Percentiles rank a stretch among this genome's conserved stretches.
Conservation (phyloP, 1,139 yeast genomes). For the Meyerozyma smithsonii region DNA sequence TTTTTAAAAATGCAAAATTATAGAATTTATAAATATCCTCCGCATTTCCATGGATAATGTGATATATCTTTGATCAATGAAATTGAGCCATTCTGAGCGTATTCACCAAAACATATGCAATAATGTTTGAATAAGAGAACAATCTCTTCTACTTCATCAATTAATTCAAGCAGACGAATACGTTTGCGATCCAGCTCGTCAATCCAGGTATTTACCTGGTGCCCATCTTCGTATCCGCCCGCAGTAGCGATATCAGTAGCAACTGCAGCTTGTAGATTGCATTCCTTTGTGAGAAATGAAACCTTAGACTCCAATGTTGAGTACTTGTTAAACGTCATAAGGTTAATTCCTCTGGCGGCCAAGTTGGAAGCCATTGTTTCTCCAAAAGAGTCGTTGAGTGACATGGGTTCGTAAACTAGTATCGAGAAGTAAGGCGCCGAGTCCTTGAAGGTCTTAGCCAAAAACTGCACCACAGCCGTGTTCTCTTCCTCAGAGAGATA, state of each 20-base stretch:
- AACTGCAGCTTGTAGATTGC: slow-evolving; percentile 20
- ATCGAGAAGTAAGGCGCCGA: slow-evolving; percentile 26
- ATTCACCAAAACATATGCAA: slow-evolving; percentile 40
- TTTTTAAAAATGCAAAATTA: not conserved
- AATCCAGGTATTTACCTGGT: slow-evolving; percentile 38
- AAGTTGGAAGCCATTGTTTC: slow-evolving; percentile 75
- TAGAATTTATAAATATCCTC: not conserved
- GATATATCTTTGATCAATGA: not conserved
- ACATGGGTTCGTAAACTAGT: slow-evolving; percentile 82
- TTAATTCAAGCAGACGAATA: slow-evolving; percentile 61
- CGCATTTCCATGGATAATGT: not conserved
- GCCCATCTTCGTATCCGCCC: slow-evolving; percentile 32
- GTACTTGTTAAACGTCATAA: slow-evolving; percentile 47
- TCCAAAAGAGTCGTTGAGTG: slow-evolving; percentile 72
- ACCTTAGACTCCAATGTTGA: slow-evolving; percentile 40
- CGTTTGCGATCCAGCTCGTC: slow-evolving; percentile 42
- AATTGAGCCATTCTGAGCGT: not conserved
- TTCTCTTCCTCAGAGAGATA: slow-evolving; percentile 63
- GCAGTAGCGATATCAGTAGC: slow-evolving; percentile 57
- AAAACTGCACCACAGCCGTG: slow-evolving; percentile 42
- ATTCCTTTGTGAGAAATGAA: slow-evolving; percentile 24
- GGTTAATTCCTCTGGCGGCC: slow-evolving; percentile 62
- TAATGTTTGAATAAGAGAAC: slow-evolving; percentile 72
- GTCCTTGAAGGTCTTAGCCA: slow-evolving; percentile 20
- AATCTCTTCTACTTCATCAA: slow-evolving; percentile 90